Base-by-base conservation (phyloP, 441 rosid genomes). In the Flueggea neowawraea region DNA sequence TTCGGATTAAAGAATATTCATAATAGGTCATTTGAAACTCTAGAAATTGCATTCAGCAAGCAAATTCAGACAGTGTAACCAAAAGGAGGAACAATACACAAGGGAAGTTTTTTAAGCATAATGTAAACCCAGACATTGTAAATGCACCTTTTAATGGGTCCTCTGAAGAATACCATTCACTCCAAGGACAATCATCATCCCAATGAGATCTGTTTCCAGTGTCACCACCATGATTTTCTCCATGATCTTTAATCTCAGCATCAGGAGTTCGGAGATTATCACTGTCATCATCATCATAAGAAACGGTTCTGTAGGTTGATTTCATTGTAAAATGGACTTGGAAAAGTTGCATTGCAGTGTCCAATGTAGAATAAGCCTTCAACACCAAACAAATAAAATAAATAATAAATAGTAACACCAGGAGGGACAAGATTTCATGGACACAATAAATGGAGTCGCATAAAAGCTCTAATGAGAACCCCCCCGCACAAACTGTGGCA, bases 161-260 rank as follows among this genome's bases (percentile, higher is more conserved):
- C 80, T 92, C 99, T 7, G 97, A 90, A 68, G 96, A 92, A 77
- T 90, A 92, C 99, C 99, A 92, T 83, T 88, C 97, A 69, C 91
- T 92, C 98, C 99, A 95, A 70, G 99, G 96, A 71, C 96, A 95
- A 77, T 84, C 96, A 75, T 90, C 97, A 78, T 95, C 99, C 99
- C 98, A 92, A 15, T 84, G 93, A 55, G 79, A 73, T 67, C 73
- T 84, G 67, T 54, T 82, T 52, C 62, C 85, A 48, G 76, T 75
- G 63, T 82, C 93, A 68, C 69, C 70, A 58, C 69, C 75, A 66
- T 67, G 60, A 69, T 70, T 77, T 64, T 64, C 87, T 33, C 58
- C 74, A 71, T 77, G 60, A 65, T 82, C 89, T 69, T 65, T 64
- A 68, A 69, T 75, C 68, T 84, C 94, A 74, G 62, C 60, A 73